phyloP scores from a whole-genome alignment of 768 basidiomycete genomes.

The Lentinula lateritia region DNA sequence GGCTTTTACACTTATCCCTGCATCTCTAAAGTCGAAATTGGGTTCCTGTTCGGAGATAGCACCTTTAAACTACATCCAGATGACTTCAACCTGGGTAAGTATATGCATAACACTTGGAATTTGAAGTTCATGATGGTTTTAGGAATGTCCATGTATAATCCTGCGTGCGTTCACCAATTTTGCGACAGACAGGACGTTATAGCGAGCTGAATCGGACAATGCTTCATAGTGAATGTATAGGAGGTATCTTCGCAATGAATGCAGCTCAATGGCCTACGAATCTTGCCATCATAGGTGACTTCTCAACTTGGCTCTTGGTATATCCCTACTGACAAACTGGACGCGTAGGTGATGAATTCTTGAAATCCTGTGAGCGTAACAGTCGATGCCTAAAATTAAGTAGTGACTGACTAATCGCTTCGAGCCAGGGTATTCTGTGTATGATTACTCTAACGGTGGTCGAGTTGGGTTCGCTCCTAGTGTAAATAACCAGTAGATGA shows the following conservation, averaged over 20 bases:
- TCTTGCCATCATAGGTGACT: constrained; percentile 53
- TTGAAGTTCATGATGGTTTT: neutral
- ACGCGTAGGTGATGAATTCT: constrained; percentile 46
- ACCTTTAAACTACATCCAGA: constrained; percentile 33
- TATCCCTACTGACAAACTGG: neutral
- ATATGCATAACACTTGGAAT: neutral
- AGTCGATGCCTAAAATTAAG: neutral
- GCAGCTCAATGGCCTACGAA: constrained; percentile 40
- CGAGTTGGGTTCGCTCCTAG: constrained; percentile 57
- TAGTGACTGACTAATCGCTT: neutral
- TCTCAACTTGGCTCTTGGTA: neutral
- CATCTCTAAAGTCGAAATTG: constrained; percentile 23
- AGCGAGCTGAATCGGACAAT: neutral
- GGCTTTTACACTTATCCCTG: constrained; percentile 59
- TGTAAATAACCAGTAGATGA: constrained; percentile 34
- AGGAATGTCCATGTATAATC: neutral
- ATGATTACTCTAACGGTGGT: constrained; percentile 49
- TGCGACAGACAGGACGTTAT: neutral
- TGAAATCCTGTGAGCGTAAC: constrained; percentile 55
- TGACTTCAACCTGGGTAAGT: constrained; percentile 54
- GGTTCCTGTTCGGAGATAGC: constrained; percentile 39
- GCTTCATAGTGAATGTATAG: constrained; percentile 44
- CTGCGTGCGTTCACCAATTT: neutral
- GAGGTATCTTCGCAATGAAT: constrained; percentile 41
- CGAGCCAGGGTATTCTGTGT: constrained; percentile 50